Base-by-base conservation (phyloP, 2,329 filamentous ascomycete genomes). In the Botrytis pseudocinerea region DNA sequence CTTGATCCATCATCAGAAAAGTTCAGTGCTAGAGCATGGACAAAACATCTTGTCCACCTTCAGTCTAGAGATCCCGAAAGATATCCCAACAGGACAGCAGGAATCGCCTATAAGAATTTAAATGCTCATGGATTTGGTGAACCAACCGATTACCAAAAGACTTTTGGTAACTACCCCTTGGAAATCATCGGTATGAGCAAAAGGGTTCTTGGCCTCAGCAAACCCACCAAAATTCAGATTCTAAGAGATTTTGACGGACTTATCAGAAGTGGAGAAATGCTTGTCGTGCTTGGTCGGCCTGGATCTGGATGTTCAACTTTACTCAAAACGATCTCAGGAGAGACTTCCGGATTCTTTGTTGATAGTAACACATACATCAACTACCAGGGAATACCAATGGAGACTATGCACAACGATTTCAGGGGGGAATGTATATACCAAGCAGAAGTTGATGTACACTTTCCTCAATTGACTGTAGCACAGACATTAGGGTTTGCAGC, bases 401-500 rank as follows among this genome's bases (percentile, higher is more conserved):
- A 83, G 73, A 80, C 84, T 72, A 90, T 90, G 85, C 83, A 84
- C 66, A 85, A 85, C 74, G 85, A 90, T 77, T 92, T 91, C 78
- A 86, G 88, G 73, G 90, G 89, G 59, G 90, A 90, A 81, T 86
- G 91, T 1, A 84, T 93, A 20, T 95, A 95, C 80, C 94, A 93
- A 77, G 90, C 93, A 22, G 93, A 95, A 82, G 85, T 87, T 42
- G 92, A 94, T 79, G 86, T 91, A 42, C 92, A 95, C 79, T 95
- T 94, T 76, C 90, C 92, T 0, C 90, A 92, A n/a, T 83, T 96
- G 35, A 93, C 90, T 0, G 92, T 95, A 18, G 89, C 91, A 1
- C 87, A 93, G 76, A 95, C 92, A 0, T 84, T 95, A 0, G 86
- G 89, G 69, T 95, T 95, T 79, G 93, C 93, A 0, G 86, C 92